Base-by-base conservation (phyloP, 2,329 filamentous ascomycete species). In the Tetracladium maxilliforme region DNA sequence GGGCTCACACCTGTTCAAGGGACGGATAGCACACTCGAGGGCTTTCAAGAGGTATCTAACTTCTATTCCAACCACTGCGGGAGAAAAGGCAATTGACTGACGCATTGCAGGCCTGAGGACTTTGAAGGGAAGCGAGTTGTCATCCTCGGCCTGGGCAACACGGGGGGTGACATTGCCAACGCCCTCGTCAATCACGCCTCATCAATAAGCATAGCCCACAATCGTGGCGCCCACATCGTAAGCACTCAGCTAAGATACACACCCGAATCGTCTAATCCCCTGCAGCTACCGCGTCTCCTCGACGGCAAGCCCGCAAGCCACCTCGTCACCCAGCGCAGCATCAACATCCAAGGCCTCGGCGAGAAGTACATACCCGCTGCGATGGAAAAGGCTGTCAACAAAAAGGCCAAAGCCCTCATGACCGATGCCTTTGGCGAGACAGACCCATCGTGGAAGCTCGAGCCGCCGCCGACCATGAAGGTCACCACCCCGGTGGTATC, bases 51-150 rank as follows among this genome's bases (percentile, higher is more conserved):
- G 5, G 17, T 15, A 11, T 14, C n/a, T 28, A 32, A 32, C 11
- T 30, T 29, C 28, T 32, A 27, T 18, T 22, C 24, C 6, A 11
- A 35, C n/a, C n/a, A n/a, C n/a, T n/a, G n/a, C n/a, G n/a, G n/a
- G n/a, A n/a, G n/a, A n/a, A n/a, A n/a, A n/a, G n/a, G n/a, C n/a
- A n/a, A n/a, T n/a, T n/a, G n/a, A n/a, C n/a, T n/a, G n/a, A n/a
- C n/a, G n/a, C n/a, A n/a, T n/a, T n/a, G n/a, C 19, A 44, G 44
- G 4, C 38, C 48, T 3, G 36, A 42, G 3, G 35, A 39, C 11
- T 60, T 56, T 35, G 41, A 45, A 9, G 49, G 40, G 6, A 53
- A 58, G 32, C 53, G 41, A 7, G 52, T 62, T 3, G 28, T 62
- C 1, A 39, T 63, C 0, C 41, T 61, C 3, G 58, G 58, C 6